Conservation (phyloP, 2,329 filamentous ascomycete species). For the Penicillium sp. region DNA sequence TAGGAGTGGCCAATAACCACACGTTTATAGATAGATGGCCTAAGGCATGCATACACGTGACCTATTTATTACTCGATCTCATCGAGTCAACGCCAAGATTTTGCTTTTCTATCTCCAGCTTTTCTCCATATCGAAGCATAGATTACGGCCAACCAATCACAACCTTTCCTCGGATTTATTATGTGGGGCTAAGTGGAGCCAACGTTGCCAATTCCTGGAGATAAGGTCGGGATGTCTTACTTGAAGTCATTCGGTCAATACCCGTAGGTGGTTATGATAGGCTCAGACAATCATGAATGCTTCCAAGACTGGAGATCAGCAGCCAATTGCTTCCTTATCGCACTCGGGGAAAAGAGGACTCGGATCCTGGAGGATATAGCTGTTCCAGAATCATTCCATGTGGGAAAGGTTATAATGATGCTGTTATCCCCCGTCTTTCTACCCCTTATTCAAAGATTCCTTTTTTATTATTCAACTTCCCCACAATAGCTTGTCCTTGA, state of each 20-base stretch:
- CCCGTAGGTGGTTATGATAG: constrained; percentile 12
- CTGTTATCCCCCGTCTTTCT: not conserved
- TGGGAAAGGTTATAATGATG: not conserved
- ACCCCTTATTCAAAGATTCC: not conserved
- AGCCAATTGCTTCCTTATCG: not conserved
- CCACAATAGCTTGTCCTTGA: not conserved
- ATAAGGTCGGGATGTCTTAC: constrained; percentile 28
- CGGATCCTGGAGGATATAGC: not conserved
- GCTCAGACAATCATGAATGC: not conserved
- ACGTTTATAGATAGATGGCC: not conserved
- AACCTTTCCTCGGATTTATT: rapidly evolving
- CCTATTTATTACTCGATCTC: constrained; percentile 33
- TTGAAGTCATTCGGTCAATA: constrained; percentile 22
- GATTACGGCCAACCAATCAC: constrained; percentile 26
- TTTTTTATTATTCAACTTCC: not conserved
- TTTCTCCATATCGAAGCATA: constrained; percentile 16
- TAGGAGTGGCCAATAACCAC: not conserved
- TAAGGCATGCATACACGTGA: not conserved
- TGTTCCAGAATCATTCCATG: not conserved
- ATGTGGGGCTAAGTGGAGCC: not conserved
- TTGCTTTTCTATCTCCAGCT: constrained; percentile 8
- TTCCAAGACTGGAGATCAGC: not conserved
- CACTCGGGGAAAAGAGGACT: not conserved
- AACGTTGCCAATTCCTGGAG: constrained; percentile 7
- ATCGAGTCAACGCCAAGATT: constrained; percentile 32